Evolutionary conservation across 768 basidiomycete species (phyloP), one percentile per base, ranked within the genome.

Genomic region (Scleroderma bovista): DNA sequence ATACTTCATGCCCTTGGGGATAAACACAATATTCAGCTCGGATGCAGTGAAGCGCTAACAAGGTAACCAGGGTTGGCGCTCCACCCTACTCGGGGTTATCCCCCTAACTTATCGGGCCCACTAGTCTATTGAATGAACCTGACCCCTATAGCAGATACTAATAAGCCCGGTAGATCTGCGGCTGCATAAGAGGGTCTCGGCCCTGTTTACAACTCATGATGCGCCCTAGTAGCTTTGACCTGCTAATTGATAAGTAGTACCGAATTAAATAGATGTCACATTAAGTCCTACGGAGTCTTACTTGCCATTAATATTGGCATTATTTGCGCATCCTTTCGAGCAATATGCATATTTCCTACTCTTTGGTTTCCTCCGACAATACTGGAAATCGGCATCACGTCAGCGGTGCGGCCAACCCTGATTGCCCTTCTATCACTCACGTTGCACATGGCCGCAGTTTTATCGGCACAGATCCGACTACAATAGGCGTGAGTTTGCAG

Each of bases 401-500:
- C 8, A n/a, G 32, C 3, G 19, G 26, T 20, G 11, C 34, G 15
- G 13, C 24, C 9, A n/a, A 51, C 16, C 19, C 3, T 8, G 24
- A 45, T 2, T 6, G n/a, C 39, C n/a, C 3, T 8, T 31, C 34
- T 24, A 4, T 26, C 13, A 31, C 55, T 22, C 19, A 58, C 64
- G 23, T 68, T 63, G 49, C 66, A 68, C 43, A 47, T 53, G 33
- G 38, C 45, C 12, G 56, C 58, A 17, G 80, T 80, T 34, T 66
- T 56, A 8, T 72, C 65, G 16, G 79, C 81, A 60, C 83, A 84
- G 42, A 71, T 75, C 66, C 79, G 81, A 53, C 82, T 77, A 56
- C 84, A 84, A 54, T 74, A 84, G 22, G 76, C 74, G 55, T 77
- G 77, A 47, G 72, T 73, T 53, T 71, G 75, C 53, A 73, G 73